Evolutionary conservation across 2,329 filamentous ascomycete genomes (phyloP).

Genomic region (Aspergillus sp.): DNA sequence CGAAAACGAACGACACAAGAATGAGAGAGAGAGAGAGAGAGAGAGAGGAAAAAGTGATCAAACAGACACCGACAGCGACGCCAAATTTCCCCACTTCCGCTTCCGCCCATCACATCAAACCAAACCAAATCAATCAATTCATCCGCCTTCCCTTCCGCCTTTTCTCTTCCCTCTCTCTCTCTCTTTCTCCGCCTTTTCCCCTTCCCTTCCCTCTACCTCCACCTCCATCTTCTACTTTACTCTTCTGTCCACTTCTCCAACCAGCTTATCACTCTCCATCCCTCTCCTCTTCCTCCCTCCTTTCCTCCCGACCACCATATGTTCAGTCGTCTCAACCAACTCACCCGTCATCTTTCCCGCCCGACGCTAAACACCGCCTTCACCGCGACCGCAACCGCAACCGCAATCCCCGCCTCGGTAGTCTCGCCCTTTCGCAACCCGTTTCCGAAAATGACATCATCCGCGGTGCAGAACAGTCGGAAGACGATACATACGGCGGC

Average conservation of each 20-base stretch:
- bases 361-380: constrained; percentile 57
- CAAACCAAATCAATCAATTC: too few relatives aligned
- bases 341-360: constrained; percentile 69
- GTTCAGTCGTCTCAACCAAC: constrained; percentile 73
- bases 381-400: constrained; percentile 37
- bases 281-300: constrained; percentile 5
- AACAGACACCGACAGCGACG: too few relatives aligned
- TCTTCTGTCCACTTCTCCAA: background rate
- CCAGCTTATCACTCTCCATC: too few relatives aligned
- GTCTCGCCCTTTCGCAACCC: constrained; percentile 16
- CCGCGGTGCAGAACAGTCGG: constrained; percentile 30
- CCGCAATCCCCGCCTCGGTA: constrained; percentile 20
- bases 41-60: too few relatives aligned
- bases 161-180: background rate
- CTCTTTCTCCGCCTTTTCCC: constrained; percentile 13
- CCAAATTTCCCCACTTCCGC: background rate
- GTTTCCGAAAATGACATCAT: constrained; percentile 45
- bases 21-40: too few relatives aligned
- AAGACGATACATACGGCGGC: constrained; percentile 83
- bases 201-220: background rate
- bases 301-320: constrained; percentile 48
- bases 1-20: too few relatives aligned
- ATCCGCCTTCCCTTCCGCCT: background rate
- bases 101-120: too few relatives aligned
- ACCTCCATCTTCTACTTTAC: background rate